Evolutionary conservation across 805 yeast genomes (phyloP), one percentile per base, ranked within the genome.

Genomic region (Lipomyces oligophaga): DNA sequence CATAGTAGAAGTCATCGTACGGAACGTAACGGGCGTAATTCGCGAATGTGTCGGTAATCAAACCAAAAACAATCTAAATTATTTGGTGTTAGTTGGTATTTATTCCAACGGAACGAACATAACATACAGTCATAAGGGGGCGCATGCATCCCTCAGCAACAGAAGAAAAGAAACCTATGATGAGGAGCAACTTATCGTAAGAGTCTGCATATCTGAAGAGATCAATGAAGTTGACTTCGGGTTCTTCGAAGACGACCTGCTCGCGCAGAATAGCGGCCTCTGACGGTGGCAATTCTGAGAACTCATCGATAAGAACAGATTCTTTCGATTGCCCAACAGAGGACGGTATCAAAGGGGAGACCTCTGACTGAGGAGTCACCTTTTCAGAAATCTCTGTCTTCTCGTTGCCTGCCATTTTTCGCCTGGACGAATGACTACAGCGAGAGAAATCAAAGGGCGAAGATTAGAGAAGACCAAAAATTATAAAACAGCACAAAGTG

Each of bases 61-160:
- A 57, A n/a, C 74, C 74, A 21, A 70, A 66, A 6, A 70, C 68
- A 26, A 11, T 78, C 34, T 45, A 40, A 65, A 51, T 16, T 70
- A 66, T 52, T 65, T 64, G 59, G 65, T 57, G 15, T 2, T 3
- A 21, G 2, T 8, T 13, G 21, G 5, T 15, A 20, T 4, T 5
- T 22, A 28, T 35, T 13, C 16, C 20, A 22, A 19, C 4, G n/a
- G 11, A 34, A 22, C 2, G 19, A 6, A 3, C 11, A 16, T n/a
- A 20, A 33, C 55, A n/a, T 22, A 52, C 57, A 18, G 55, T 52
- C 58, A 54, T 49, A 8, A 54, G 42, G 1, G 74, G 74, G 42
- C 70, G 44, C 18, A 67, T 67, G 20, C 67, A 70, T 15, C 73
- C 73, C 13, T 66, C 65, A 3, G 66, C 64, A 8, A 66, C 56